These are phyloP conservation scores for Raphanus hybrid DNA, from an alignment of 441 rosid genomes.

Conservation along the genomic window DNA sequence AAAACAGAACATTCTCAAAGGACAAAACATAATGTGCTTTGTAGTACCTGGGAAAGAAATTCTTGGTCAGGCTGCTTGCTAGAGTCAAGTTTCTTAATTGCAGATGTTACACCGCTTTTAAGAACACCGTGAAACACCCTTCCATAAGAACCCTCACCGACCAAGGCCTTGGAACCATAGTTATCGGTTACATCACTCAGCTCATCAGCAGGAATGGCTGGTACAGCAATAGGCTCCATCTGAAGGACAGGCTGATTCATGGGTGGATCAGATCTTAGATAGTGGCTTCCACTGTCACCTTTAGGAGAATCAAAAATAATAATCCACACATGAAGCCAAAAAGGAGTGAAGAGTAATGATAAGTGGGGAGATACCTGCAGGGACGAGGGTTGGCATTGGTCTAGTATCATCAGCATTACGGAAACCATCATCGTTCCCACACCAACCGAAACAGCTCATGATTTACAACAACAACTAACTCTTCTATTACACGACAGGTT, in stretches of 20 bases:
- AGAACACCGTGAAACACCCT: slow-evolving; percentile 56
- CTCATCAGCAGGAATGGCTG: slow-evolving; percentile 49
- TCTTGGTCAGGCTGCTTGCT: slow-evolving; percentile 45
- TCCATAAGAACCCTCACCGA: slow-evolving; percentile 63
- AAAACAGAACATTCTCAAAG: slow-evolving; percentile 2
- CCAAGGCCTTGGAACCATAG: slow-evolving; percentile 51
- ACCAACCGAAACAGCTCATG: slow-evolving; percentile 62
- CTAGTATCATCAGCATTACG: slow-evolving; percentile 44
- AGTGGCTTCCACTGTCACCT: slow-evolving; percentile 45
- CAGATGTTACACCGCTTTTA: slow-evolving; percentile 49
- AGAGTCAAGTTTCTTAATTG: slow-evolving; percentile 52
- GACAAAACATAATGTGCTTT: too few species aligned
- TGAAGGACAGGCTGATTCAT: slow-evolving; percentile 41
- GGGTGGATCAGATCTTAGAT: slow-evolving; percentile 39
- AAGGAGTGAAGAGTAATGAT: background rate
- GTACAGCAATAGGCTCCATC: slow-evolving; percentile 52
- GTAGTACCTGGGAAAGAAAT: slow-evolving; percentile 47
- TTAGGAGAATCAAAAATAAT: background rate
- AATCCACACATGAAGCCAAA: background rate
- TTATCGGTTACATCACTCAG: slow-evolving; percentile 54
- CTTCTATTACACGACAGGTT: slow-evolving; percentile 20
- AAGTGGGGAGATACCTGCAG: slow-evolving; percentile 37
- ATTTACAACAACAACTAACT: slow-evolving; percentile 19
- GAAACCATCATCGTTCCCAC: slow-evolving; percentile 45
- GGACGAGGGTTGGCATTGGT: slow-evolving; percentile 36